Evolutionary conservation across 2,329 filamentous ascomycete species (phyloP), one percentile per base, ranked within the genome.

Genomic region (Dryadomyces quercivorus): DNA sequence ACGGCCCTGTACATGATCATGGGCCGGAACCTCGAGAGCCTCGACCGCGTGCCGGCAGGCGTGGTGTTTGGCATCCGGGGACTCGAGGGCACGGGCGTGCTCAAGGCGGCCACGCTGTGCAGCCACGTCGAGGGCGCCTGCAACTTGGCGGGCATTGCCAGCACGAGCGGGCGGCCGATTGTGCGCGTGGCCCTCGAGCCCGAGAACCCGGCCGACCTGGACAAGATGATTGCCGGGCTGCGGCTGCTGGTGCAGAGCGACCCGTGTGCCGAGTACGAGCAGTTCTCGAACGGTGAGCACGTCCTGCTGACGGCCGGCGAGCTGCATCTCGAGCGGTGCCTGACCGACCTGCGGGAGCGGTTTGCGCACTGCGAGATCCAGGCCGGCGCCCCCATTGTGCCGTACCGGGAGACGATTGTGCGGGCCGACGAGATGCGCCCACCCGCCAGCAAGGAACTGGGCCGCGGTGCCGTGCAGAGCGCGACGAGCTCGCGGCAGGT

Each of bases 101-200:
- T 98, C 54, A 98, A 98, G 67, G 94, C 90, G 1, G 93, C 91
- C 13, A 98, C 93, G 0, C 75, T 98, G 3, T 96, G 90, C 72
- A 95, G 88, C 59, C 86, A 87, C 59, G 72, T 94, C 0, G 85
- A 89, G 50, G 93, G 93, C 16, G 84, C 88, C 7, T 83, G 94
- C 61, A 98, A 98, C 69, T 73, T 98, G 52, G 93, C 91, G 1
- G 92, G 92, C 59, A 83, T 97, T 9, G 82, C 76, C 16, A 76
- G 73, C 54, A 82, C 91, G 68, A 82, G 81, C 36, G 87, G 86
- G 5, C 86, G 92, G 53, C 93, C 93, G 1, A 98, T 98, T 59
- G 93, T 98, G 6, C 86, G 93, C 51, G 92, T 98, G 20, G 91
- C 93, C 0, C 74, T 98, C n/a, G 93, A 98, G 66, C 93, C 93